phyloP scores from a whole-genome alignment of 768 basidiomycete genomes.

The Exsudoporus frostii region DNA sequence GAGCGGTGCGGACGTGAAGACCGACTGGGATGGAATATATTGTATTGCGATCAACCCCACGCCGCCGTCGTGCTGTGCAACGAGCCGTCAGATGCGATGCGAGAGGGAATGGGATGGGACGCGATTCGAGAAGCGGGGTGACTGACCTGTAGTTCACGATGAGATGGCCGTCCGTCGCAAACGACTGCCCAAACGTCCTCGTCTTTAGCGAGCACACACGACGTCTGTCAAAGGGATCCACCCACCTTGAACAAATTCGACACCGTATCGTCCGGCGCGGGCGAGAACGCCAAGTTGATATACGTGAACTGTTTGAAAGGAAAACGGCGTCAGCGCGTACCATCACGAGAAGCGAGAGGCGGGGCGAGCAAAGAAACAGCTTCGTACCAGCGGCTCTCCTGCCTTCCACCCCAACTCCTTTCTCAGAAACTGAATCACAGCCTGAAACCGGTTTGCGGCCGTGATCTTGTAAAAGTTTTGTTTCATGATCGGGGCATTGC shows the following conservation, averaged over 20 bases:
- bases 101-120: neutral
- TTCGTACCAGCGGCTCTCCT: slow-evolving; percentile 76
- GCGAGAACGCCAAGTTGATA: slow-evolving; percentile 75
- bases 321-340: slow-evolving; percentile 22
- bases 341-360: neutral
- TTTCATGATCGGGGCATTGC: slow-evolving; percentile 98
- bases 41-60: slow-evolving; percentile 48
- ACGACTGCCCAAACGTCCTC: slow-evolving; percentile 50
- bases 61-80: slow-evolving; percentile 55
- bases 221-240: neutral
- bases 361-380: neutral
- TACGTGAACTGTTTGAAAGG: slow-evolving; percentile 55
- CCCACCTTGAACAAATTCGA: slow-evolving; percentile 65
- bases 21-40: neutral
- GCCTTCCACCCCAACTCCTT: slow-evolving; percentile 86
- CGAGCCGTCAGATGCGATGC: slow-evolving; percentile 2
- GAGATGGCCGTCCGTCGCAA: slow-evolving; percentile 82
- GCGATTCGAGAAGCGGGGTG: too few species aligned
- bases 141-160: slow-evolving; percentile 88
- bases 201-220: slow-evolving; percentile 1
- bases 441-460: slow-evolving; percentile 89
- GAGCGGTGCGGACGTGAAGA: neutral
- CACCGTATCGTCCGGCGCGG: slow-evolving; percentile 74
- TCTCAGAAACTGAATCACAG: slow-evolving; percentile 89
- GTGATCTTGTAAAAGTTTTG: slow-evolving; percentile 99